Conservation (phyloP, 208 protist species). For the Novymonas esmeraldas region DNA sequence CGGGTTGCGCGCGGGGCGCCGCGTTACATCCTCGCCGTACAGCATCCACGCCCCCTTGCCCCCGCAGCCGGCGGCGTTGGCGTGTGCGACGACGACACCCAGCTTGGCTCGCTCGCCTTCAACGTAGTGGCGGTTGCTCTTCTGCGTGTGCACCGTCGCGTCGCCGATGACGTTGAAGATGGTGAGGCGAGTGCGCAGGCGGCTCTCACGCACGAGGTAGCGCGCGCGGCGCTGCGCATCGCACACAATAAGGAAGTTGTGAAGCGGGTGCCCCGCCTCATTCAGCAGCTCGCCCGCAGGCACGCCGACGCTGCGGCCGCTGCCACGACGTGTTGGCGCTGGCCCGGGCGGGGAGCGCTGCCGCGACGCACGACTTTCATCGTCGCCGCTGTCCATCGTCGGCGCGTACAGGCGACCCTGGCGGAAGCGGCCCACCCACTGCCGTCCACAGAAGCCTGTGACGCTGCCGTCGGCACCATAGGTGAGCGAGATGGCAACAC, state of each 20-base stretch:
- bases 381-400: neutral
- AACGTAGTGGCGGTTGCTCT: conserved; percentile 39
- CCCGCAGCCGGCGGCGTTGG: conserved; percentile 3
- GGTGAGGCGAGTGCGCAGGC: conserved; percentile 48
- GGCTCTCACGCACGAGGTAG: conserved; percentile 57
- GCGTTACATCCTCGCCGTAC: conserved; percentile 33
- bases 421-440: conserved; percentile 35
- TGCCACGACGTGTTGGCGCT: conserved; percentile 1
- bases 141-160: conserved; percentile 44
- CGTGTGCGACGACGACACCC: conserved; percentile 43
- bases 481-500: conserved; percentile 29
- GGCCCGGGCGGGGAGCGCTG: neutral
- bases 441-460: conserved; percentile 29
- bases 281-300: conserved; percentile 51
- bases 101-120: conserved; percentile 43
- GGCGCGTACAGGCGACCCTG: conserved; percentile 17
- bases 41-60: conserved; percentile 44
- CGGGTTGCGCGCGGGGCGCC: conserved; percentile 8
- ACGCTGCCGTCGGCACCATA: conserved; percentile 38
- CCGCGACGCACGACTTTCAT: neutral
- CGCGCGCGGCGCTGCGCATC: conserved; percentile 48
- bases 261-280: conserved; percentile 64
- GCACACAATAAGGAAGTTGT: conserved; percentile 61
- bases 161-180: conserved; percentile 53
- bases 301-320: neutral